A percentile compares a stretch with the other conserved stretches of the same genome.
These are phyloP conservation scores for Heliosperma pusillum DNA, from an alignment of 148 eudicot genomes.

Conservation along the genomic window DNA sequence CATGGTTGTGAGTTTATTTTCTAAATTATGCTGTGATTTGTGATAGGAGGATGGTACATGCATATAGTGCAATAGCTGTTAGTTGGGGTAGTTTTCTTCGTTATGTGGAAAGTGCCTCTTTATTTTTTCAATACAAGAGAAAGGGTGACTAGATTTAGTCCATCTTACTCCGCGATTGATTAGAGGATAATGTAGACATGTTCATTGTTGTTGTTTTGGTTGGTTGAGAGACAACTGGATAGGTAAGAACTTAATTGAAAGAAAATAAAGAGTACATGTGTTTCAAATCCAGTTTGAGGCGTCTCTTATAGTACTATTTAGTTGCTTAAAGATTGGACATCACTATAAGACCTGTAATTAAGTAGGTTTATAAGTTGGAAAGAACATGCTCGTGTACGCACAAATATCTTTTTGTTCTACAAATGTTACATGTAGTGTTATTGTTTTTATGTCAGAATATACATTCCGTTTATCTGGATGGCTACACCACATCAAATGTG, in stretches of 20 bases:
- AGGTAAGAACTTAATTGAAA: neutral
- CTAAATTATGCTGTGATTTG: neutral
- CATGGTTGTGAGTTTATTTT: neutral
- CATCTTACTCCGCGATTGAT: neutral
- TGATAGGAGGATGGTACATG: neutral
- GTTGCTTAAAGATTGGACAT: neutral
- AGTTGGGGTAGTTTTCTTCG: neutral
- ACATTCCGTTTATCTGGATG: neutral
- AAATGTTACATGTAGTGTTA: neutral
- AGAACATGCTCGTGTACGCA: neutral
- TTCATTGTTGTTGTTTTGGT: neutral
- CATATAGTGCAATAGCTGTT: neutral
- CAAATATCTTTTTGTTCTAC: neutral
- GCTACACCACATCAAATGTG: neutral
- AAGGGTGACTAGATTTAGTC: neutral
- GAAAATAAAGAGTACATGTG: neutral
- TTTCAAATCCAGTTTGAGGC: neutral
- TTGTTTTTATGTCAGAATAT: neutral
- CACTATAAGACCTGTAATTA: neutral
- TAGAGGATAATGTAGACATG: neutral
- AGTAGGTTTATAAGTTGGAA: neutral
- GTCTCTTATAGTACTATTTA: slow-evolving; percentile 1
- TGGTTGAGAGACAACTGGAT: neutral
- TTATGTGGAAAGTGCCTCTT: neutral
- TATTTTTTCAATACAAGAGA: neutral